Base-by-base conservation (phyloP, 257 asterid genomes). In the Rhazya stricta region DNA sequence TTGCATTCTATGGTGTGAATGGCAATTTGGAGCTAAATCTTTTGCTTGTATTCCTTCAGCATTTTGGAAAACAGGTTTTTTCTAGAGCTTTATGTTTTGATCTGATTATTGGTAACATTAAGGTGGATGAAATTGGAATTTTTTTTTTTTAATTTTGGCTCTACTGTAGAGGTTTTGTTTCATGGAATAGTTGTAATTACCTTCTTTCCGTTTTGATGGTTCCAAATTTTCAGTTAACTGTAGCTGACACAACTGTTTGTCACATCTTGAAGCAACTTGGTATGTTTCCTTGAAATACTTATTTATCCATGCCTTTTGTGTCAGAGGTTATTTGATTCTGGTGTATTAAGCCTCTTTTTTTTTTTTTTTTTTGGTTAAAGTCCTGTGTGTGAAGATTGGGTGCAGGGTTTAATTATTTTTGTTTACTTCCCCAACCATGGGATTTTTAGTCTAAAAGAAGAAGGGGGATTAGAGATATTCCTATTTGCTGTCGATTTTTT, bases 261-360 rank as follows among this genome's bases (percentile, higher is more conserved):
- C 97, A 95, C 89, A 92, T 94, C 80, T 83, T 92, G 85, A 90
- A 92, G 89, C 82, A 88, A 75, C 97, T 94, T 30, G 89, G 99
- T 94, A 86, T 79, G 90, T 56, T 2, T 19, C 4, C 42, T 65
- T 65, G 68, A 62, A 34, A 65, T 21, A 0, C 23, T 32, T 61
- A 30, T 13, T 4, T 32, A 32, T 13, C 19, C 48, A 37, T 39
- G 29, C 9, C 9, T 48, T n/a, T 61, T 50, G 8, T 2, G 29
- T 45, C 23, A 12, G 4, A 30, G 9, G 77, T 61, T 39, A 43
- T 43, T 7, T 3, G 51, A 27, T 34, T 0, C 39, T 32, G 21
- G 12, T 69, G 4, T 66, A 11, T 65, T 37, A 25, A 60, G 66
- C 2, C 37, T 15, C 4, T 29, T 60, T 19, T 66, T 23, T 1